phyloP scores from a whole-genome alignment of 2,329 filamentous ascomycete genomes.

The Penicillium sclerotigenum region DNA sequence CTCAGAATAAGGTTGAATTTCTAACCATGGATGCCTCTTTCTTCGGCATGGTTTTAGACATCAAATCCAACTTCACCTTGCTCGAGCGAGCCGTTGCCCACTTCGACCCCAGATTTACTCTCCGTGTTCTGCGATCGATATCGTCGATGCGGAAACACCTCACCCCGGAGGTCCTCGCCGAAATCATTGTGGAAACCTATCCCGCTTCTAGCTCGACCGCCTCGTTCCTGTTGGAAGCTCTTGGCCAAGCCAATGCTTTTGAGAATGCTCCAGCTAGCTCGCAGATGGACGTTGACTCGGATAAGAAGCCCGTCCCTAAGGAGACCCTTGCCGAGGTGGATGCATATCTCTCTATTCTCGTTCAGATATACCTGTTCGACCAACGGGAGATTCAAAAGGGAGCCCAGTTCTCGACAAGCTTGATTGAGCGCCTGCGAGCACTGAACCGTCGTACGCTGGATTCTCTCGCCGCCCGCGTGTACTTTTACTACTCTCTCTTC shows the following conservation, averaged over 20 bases:
- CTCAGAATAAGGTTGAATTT: background rate
- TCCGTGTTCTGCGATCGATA: slow-evolving; percentile 90
- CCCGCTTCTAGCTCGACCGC: slow-evolving; percentile 64
- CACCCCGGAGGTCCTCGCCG: slow-evolving; percentile 73
- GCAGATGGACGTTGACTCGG: slow-evolving; percentile 72
- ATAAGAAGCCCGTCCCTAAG: slow-evolving; percentile 64
- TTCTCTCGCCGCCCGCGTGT: slow-evolving; percentile 88
- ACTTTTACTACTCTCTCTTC: slow-evolving; percentile 97
- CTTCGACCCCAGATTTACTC: slow-evolving; percentile 92
- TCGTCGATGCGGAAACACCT: slow-evolving; percentile 92
- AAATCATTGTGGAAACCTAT: slow-evolving; percentile 79
- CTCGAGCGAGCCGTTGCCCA: slow-evolving; percentile 87
- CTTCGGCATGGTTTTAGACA: slow-evolving; percentile 58
- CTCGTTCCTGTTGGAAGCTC: slow-evolving; percentile 65
- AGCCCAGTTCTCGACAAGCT: slow-evolving; percentile 75
- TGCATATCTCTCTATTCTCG: slow-evolving; percentile 79
- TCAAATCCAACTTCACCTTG: slow-evolving; percentile 88
- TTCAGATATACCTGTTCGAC: slow-evolving; percentile 86
- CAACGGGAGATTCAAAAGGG: slow-evolving; percentile 76
- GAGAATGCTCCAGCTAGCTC: slow-evolving; percentile 57
- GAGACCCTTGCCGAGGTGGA: slow-evolving; percentile 83
- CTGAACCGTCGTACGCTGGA: slow-evolving; percentile 93
- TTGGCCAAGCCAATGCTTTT: slow-evolving; percentile 64
- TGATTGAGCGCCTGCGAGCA: slow-evolving; percentile 80
- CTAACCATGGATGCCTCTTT: background rate